These are phyloP conservation scores for Botrytis fragariae DNA, from an alignment of 2,329 filamentous ascomycete species.

Conservation along the genomic window DNA sequence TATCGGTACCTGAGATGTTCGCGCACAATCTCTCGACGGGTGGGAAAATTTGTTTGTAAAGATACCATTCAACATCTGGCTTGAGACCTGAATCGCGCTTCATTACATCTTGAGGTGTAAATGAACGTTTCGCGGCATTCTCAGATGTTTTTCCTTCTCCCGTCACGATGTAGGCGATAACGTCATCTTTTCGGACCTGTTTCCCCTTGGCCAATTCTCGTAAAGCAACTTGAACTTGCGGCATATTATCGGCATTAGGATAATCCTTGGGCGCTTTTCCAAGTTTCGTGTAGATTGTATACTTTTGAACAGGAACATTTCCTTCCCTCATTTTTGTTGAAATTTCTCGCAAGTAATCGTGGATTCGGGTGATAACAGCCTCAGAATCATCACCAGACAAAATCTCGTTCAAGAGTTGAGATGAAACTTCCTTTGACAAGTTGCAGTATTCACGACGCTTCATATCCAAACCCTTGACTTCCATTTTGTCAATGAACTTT, in stretches of 20 bases:
- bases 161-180: slow-evolving; percentile 94
- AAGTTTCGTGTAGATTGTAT: slow-evolving; percentile 97
- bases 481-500: slow-evolving; percentile 89
- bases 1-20: slow-evolving; percentile 90
- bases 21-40: slow-evolving; percentile 97
- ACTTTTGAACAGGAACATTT: slow-evolving; percentile 74
- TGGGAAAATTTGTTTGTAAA: slow-evolving; percentile 97
- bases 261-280: slow-evolving; percentile 93
- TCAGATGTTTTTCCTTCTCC: slow-evolving; percentile 63
- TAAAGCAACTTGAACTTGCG: slow-evolving; percentile 92
- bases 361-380: slow-evolving; percentile 80
- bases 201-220: slow-evolving; percentile 85
- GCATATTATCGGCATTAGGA: slow-evolving; percentile 92
- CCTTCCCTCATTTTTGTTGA: slow-evolving; percentile 81
- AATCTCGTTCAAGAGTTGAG: slow-evolving; percentile 86
- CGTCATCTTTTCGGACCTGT: slow-evolving; percentile 85
- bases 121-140: slow-evolving; percentile 81
- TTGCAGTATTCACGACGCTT: slow-evolving; percentile 94
- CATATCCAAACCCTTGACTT: slow-evolving; percentile 98
- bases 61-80: slow-evolving; percentile 95
- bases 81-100: slow-evolving; percentile 72
- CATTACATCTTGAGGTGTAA: slow-evolving; percentile 78
- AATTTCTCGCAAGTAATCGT: slow-evolving; percentile 88
- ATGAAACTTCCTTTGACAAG: slow-evolving; percentile 91
- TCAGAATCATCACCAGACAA: slow-evolving; percentile 92